These are phyloP conservation scores for Verticillium isaacii DNA, from an alignment of 2,329 filamentous ascomycete species.

Conservation along the genomic window DNA sequence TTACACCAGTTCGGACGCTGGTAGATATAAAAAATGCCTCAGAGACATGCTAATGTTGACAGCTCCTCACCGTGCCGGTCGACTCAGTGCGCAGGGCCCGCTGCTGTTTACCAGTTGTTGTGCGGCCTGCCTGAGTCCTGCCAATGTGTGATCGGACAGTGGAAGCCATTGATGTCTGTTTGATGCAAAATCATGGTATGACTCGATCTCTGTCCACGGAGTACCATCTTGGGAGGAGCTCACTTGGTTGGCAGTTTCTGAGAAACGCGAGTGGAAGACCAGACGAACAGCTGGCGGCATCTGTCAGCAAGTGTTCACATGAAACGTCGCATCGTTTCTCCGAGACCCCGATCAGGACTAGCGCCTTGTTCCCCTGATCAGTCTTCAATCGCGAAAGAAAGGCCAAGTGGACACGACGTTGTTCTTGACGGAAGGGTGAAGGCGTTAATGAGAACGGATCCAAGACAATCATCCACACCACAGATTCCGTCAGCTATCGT, in stretches of 20 bases:
- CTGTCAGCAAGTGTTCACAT: background rate
- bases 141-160: no score
- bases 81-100: no score
- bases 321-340: background rate
- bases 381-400: background rate
- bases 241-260: no score
- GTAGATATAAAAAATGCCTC: background rate
- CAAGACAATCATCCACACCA: background rate
- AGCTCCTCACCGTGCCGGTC: background rate
- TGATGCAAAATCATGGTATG: no score
- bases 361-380: background rate
- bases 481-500: background rate
- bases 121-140: no score
- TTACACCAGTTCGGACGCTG: conserved; percentile 1
- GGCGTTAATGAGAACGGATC: background rate
- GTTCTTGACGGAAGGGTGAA: background rate
- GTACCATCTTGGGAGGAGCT: no score
- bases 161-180: no score
- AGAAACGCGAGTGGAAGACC: no score
- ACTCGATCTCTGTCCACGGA: no score
- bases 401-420: background rate
- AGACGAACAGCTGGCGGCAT: background rate
- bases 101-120: no score
- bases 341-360: background rate
- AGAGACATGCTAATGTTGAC: background rate